Percentiles rank a stretch among this genome's conserved stretches.
phyloP scores from a whole-genome alignment of 768 basidiomycete species.

The Porpolomopsis calyptriformis region DNA sequence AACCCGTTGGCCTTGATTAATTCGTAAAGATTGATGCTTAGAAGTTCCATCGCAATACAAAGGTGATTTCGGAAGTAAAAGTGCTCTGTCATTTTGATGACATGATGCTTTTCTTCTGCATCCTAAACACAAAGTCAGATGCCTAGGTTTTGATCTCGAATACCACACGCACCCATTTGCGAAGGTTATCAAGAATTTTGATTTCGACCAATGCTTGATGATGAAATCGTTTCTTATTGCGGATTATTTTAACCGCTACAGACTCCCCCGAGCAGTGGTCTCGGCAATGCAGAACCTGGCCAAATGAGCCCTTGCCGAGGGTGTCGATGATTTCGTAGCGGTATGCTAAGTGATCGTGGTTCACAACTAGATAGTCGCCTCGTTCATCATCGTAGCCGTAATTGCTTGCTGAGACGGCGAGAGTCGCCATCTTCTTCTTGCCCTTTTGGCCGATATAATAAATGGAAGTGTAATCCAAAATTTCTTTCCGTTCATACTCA shows the following conservation, averaged over 20 bases:
- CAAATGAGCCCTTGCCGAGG: conserved; percentile 96
- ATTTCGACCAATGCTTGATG: conserved; percentile 98
- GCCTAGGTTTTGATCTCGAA: not conserved
- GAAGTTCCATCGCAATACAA: conserved; percentile 95
- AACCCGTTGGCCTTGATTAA: conserved; percentile 99
- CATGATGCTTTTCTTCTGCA: conserved; percentile 90
- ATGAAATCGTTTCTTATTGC: conserved; percentile 98
- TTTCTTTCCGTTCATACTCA: conserved; percentile 83
- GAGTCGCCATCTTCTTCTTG: conserved; percentile 73
- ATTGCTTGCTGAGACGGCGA: conserved; percentile 71
- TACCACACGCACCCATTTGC: conserved; percentile 79
- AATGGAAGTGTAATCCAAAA: conserved; percentile 75
- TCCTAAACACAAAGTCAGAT: conserved; percentile 44
- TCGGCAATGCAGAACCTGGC: conserved; percentile 90
- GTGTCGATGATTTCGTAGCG: conserved; percentile 93
- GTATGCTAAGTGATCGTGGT: conserved; percentile 88
- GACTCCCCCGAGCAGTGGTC: conserved; percentile 92
- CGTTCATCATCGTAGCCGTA: conserved; percentile 96
- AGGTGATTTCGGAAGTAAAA: conserved; percentile 97
- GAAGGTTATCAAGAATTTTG: conserved; percentile 91
- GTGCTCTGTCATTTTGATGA: conserved; percentile 96
- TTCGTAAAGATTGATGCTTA: conserved; percentile 98
- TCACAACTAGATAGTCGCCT: conserved; percentile 88
- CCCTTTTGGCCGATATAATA: conserved; percentile 75
- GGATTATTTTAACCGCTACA: conserved; percentile 98